These are phyloP conservation scores for Ehretia macrophylla DNA, from an alignment of 257 asterid genomes.

Conservation along the genomic window DNA sequence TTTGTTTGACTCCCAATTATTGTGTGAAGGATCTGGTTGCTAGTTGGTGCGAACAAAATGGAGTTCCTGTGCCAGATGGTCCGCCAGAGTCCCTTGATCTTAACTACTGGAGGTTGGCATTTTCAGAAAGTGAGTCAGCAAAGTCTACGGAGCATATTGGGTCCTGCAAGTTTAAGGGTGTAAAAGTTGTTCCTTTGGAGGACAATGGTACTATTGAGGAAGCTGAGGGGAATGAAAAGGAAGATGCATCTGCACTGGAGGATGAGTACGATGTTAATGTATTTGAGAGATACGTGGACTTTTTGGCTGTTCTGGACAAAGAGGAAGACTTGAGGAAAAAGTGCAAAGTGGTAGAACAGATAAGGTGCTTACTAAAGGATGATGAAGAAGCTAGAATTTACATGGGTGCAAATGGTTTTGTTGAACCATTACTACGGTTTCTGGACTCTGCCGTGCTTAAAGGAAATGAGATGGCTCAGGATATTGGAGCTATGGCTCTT, in stretches of 20 bases:
- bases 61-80: conserved; percentile 74
- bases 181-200: conserved; percentile 78
- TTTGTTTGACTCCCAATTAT: conserved; percentile 81
- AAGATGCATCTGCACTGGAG: conserved; percentile 43
- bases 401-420: conserved; percentile 96
- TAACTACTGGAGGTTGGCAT: conserved; percentile 91
- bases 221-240: conserved; percentile 66
- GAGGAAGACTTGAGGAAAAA: conserved; percentile 52
- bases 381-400: conserved; percentile 93
- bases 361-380: conserved; percentile 80
- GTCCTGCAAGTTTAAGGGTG: conserved; percentile 63
- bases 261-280: conserved; percentile 45
- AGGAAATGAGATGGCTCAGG: conserved; percentile 69
- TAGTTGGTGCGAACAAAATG: conserved; percentile 95
- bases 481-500: conserved; percentile 92
- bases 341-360: conserved; percentile 70
- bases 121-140: conserved; percentile 72
- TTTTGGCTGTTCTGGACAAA: conserved; percentile 45
- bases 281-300: conserved; percentile 46
- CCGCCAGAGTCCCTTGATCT: conserved; percentile 99
- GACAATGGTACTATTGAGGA: conserved; percentile 71
- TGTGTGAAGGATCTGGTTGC: conserved; percentile 93
- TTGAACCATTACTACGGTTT: conserved; percentile 69
- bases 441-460: conserved; percentile 64
- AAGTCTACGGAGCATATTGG: conserved; percentile 54